These are phyloP conservation scores for Wickerhamomyces chambardii DNA, from an alignment of 805 yeast genomes.

Conservation along the genomic window DNA sequence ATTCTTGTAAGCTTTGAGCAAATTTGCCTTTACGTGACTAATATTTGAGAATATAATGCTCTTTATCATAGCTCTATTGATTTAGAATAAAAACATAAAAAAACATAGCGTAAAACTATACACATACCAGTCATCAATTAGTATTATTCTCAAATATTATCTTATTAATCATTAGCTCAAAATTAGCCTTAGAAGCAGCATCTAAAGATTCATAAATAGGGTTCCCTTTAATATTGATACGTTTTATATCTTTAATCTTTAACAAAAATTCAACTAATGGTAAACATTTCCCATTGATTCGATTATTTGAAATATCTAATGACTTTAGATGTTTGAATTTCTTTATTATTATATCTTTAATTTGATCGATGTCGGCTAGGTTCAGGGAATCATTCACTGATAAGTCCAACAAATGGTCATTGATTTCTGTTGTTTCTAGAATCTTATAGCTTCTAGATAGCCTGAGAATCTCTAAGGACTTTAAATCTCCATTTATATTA, in stretches of 20 bases:
- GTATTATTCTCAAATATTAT: no score
- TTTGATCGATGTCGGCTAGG: not conserved
- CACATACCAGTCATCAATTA: no score
- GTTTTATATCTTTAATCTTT: not conserved
- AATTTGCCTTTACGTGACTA: no score
- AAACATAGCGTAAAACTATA: no score
- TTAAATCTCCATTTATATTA: not conserved
- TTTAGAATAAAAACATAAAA: no score
- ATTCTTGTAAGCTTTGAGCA: no score
- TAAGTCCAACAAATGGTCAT: not conserved
- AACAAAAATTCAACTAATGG: not conserved
- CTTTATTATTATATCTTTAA: no score
- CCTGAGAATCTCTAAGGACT: not conserved
- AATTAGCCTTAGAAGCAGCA: not conserved
- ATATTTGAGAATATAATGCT: no score
- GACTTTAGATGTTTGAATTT: not conserved
- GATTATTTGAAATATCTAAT: slow-evolving; percentile 6
- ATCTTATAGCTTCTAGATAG: not conserved
- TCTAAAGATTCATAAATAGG: not conserved
- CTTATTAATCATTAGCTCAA: not conserved
- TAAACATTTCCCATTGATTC: not conserved
- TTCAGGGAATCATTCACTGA: not conserved
- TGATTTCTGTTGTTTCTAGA: not conserved
- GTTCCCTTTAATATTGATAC: not conserved
- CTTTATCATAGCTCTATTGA: no score